Base-by-base conservation (phyloP, 208 protist genomes). In the Trypanosoma melophagium region DNA sequence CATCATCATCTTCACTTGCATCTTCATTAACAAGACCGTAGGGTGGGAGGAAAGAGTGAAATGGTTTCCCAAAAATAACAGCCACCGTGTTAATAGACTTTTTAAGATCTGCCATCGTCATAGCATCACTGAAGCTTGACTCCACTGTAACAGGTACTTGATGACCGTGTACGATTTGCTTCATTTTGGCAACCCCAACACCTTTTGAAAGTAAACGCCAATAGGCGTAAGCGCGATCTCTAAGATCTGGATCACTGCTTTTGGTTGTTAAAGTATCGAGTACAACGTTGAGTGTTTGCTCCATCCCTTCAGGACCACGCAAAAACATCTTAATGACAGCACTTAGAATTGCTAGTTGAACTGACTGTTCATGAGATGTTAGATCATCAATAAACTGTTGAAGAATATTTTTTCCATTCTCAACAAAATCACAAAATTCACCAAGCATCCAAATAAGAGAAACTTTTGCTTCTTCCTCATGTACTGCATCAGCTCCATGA, bases 371-470 rank as follows among this genome's bases (percentile, higher is more conserved):
- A 49, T 94, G 82, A n/a, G 74, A 65, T 60, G 90, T 76, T 66
- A 99, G 96, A 40, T 80, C 91, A n/a, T 99, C 98, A 25, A 99
- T 78, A 74, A 99, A 99, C 41, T 82, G 73, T 47, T 94, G 87
- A 55, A 99, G 89, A 16, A 99, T 86, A 35, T 95, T 84, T 52
- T 87, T 91, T 19, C 98, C 96, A 76, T 98, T 97, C 52, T 99
- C 96, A 60, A 99, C 94, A 49, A 90, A 91, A 65, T 98, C 95
- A 47, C 95, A 95, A 73, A 99, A 99, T 78, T 99, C 98, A 64
- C 98, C 98, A 22, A 99, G 92, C 87, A 99, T 99, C 98, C 99
- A 99, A 47, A 99, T 97, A 71, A 99, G 96, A 14, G 98, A 83
- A 52, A 91, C 91, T 79, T 99, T 99, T 22, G 98, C 98, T 69